phyloP scores from a whole-genome alignment of 2,329 filamentous ascomycete genomes.

The Colletotrichum simmondsii region DNA sequence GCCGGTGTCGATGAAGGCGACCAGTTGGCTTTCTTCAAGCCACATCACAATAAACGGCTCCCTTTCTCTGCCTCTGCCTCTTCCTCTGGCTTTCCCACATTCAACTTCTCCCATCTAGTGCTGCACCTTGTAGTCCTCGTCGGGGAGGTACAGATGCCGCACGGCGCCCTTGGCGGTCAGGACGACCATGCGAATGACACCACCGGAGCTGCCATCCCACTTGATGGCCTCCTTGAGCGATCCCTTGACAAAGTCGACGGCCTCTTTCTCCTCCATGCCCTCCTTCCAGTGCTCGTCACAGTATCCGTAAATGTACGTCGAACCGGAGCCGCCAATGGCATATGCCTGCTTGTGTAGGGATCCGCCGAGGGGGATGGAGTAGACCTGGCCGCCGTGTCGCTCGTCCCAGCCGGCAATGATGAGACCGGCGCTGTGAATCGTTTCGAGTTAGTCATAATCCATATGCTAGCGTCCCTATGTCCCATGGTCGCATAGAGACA shows the following conservation, averaged over 20 bases:
- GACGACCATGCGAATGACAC: constrained; percentile 98
- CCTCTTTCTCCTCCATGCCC: constrained; percentile 91
- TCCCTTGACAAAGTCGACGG: constrained; percentile 91
- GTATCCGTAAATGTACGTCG: constrained; percentile 99
- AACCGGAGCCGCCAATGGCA: constrained; percentile 94
- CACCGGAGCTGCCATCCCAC: constrained; percentile 98
- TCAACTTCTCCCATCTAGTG: constrained; percentile 49
- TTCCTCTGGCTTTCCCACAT: constrained; percentile 46
- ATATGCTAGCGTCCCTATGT: background rate
- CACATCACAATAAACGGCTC: background rate
- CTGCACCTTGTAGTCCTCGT: constrained; percentile 84
- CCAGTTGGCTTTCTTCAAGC: background rate
- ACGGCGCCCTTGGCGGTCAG: constrained; percentile 89
- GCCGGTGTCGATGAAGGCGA: background rate
- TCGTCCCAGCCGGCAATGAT: constrained; percentile 99
- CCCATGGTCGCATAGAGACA: background rate
- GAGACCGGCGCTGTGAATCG: constrained; percentile 79
- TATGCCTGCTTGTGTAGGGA: constrained; percentile 98
- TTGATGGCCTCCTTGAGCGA: constrained; percentile 95
- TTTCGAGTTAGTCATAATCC: background rate
- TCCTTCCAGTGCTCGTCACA: constrained; percentile 97
- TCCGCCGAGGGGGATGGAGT: constrained; percentile 94
- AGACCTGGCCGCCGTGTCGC: constrained; percentile 95
- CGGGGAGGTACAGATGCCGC: constrained; percentile 94
- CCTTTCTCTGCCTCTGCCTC: constrained; percentile 20